Conservation (phyloP, 495 filamentous ascomycete genomes). For the Parmelia sp. region DNA sequence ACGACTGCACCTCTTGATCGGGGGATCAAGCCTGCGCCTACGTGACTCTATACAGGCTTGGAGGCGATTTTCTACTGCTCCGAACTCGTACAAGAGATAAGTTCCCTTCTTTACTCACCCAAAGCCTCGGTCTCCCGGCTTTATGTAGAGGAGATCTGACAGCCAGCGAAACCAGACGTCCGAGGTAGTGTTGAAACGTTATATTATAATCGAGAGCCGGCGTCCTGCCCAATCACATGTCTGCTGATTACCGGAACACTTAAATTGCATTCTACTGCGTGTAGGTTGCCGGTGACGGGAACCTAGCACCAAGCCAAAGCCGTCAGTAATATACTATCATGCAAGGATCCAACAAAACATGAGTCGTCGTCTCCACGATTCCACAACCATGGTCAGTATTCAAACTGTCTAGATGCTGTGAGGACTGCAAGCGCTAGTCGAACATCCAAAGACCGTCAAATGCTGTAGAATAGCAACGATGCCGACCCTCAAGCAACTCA, state of each 20-base stretch:
- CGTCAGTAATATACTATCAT: too few relatives aligned
- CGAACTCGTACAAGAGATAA: background rate
- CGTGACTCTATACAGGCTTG: background rate
- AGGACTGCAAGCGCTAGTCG: background rate
- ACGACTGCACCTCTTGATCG: background rate
- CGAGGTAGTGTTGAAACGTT: background rate
- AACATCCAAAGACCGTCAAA: background rate
- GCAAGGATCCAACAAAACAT: too few relatives aligned
- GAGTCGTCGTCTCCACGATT: too few relatives aligned
- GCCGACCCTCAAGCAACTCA: slow-evolving; percentile 42
- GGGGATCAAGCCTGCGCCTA: background rate
- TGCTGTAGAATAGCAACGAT: slow-evolving; percentile 28
- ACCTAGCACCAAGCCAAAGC: background rate
- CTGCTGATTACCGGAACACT: too few relatives aligned
- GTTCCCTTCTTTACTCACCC: background rate
- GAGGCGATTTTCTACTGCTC: background rate
- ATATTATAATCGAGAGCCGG: background rate
- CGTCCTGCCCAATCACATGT: too few relatives aligned
- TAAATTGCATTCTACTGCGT: background rate
- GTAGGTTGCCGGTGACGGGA: background rate
- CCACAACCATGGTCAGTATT: background rate
- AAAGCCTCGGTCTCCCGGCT: background rate
- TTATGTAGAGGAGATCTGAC: background rate
- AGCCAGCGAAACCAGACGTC: background rate
- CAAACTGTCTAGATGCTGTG: background rate